Percentiles rank a stretch among this genome's conserved stretches.
These are phyloP conservation scores for Cystofilobasidium macerans DNA, from an alignment of 768 basidiomycete genomes.

Conservation along the genomic window DNA sequence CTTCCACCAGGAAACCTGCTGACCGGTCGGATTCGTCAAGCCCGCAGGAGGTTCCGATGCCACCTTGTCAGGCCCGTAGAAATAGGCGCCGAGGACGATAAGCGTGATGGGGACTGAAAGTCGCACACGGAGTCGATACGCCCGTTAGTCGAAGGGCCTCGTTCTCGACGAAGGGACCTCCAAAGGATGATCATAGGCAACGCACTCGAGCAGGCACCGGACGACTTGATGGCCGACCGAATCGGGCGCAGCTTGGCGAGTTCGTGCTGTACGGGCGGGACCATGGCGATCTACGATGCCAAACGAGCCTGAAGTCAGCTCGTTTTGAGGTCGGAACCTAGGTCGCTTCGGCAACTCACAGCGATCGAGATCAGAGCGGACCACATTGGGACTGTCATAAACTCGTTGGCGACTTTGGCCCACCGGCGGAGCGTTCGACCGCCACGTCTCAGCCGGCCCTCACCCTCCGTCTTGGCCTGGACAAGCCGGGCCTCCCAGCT, in stretches of 20 bases:
- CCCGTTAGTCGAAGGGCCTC: neutral
- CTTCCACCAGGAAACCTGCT: no score
- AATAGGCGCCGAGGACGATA: slow-evolving; percentile 70
- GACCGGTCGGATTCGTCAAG: neutral
- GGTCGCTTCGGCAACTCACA: no score
- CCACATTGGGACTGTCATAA: slow-evolving; percentile 40
- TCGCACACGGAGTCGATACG: neutral
- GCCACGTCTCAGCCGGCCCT: neutral
- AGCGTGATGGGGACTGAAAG: slow-evolving; percentile 71
- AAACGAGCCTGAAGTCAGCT: no score
- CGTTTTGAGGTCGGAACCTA: no score
- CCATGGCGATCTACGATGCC: slow-evolving; percentile 54
- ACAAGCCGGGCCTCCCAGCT: neutral
- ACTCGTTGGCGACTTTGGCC: slow-evolving; percentile 10
- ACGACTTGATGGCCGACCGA: slow-evolving; percentile 37
- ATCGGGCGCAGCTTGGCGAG: slow-evolving; percentile 52
- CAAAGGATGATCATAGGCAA: neutral
- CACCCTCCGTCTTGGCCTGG: neutral
- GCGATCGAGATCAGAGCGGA: slow-evolving; percentile 40
- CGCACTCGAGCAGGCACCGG: slow-evolving; percentile 25
- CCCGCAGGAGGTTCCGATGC: neutral
- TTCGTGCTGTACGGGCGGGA: slow-evolving; percentile 60
- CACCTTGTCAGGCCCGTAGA: slow-evolving; percentile 15
- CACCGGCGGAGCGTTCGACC: slow-evolving; percentile 1
- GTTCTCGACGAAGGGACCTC: neutral